These are phyloP conservation scores for Apiospora arundinis DNA, from an alignment of 2,329 filamentous ascomycete species.

Conservation along the genomic window DNA sequence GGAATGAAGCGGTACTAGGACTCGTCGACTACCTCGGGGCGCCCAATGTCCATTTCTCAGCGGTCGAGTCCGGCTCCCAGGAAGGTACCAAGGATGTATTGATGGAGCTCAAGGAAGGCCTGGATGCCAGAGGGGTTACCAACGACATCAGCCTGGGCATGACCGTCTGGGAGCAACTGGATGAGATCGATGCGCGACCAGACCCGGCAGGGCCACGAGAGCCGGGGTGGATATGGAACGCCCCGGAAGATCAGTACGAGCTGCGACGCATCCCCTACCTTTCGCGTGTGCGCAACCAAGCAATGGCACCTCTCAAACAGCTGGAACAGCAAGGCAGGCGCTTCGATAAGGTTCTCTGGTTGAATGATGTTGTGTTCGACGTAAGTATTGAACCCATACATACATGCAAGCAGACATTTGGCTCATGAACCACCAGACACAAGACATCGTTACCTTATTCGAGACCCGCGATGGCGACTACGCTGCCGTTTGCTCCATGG, in stretches of 20 bases:
- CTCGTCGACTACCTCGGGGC: constrained; percentile 63
- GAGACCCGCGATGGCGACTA: constrained; percentile 61
- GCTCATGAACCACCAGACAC: constrained; percentile 31
- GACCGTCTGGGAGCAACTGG: constrained; percentile 58
- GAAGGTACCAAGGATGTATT: constrained; percentile 70
- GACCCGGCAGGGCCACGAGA: constrained; percentile 42
- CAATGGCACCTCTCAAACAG: constrained; percentile 62
- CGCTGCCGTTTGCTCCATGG: constrained; percentile 66
- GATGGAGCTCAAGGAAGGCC: constrained; percentile 57
- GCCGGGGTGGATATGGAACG: constrained; percentile 67
- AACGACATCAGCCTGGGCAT: constrained; percentile 64
- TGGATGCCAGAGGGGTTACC: constrained; percentile 57
- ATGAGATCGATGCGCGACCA: constrained; percentile 55
- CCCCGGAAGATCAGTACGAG: constrained; percentile 56
- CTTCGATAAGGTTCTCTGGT: constrained; percentile 64
- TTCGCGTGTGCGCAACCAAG: constrained; percentile 66
- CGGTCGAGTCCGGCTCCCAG: constrained; percentile 72
- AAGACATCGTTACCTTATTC: constrained; percentile 60
- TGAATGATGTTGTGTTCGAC: constrained; percentile 67
- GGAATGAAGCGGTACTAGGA: constrained; percentile 63
- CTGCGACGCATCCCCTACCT: constrained; percentile 73
- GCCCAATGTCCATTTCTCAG: constrained; percentile 68
- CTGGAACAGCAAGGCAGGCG: constrained; percentile 53
- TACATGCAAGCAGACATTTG: background rate
- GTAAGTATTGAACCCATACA: constrained; percentile 40